Conservation (phyloP, 768 basidiomycete genomes). For the Rubroboletus pulcherrimus region DNA sequence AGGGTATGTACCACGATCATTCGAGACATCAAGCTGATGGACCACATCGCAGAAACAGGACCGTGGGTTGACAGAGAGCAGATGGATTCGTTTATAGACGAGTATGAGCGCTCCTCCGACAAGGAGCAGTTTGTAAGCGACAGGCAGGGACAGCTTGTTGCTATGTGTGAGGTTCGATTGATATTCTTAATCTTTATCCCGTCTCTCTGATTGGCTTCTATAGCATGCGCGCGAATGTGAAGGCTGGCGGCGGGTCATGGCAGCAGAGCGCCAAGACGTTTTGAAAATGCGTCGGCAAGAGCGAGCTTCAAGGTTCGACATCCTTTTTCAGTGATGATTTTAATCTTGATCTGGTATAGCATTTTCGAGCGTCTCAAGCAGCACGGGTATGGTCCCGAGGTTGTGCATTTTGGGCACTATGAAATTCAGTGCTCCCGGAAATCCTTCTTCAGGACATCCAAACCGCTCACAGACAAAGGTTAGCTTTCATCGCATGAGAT, state of each 20-base stretch:
- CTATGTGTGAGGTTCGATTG: neutral
- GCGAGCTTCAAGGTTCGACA: neutral
- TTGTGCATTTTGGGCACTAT: neutral
- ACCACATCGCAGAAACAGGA: neutral
- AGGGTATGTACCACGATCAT: neutral
- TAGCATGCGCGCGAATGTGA: constrained; percentile 7
- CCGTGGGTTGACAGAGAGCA: constrained; percentile 9
- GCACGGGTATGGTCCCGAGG: constrained; percentile 6
- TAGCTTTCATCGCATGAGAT: neutral
- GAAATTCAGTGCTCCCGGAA: neutral
- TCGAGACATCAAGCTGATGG: neutral
- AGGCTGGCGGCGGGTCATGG: neutral
- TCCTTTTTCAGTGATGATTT: neutral
- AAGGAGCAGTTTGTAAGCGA: constrained; percentile 1
- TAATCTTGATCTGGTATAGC: neutral
- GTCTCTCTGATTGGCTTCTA: neutral
- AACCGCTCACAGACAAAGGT: constrained; percentile 13
- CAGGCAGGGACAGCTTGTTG: neutral
- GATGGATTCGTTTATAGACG: constrained; percentile 6
- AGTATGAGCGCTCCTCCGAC: neutral
- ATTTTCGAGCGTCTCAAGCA: constrained; percentile 5
- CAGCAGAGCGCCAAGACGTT: neutral
- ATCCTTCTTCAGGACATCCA: neutral
- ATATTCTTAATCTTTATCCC: neutral
- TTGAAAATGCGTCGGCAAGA: neutral